Conservation (phyloP, 106 monocot genomes). For the Dioscorea dumetorum region DNA sequence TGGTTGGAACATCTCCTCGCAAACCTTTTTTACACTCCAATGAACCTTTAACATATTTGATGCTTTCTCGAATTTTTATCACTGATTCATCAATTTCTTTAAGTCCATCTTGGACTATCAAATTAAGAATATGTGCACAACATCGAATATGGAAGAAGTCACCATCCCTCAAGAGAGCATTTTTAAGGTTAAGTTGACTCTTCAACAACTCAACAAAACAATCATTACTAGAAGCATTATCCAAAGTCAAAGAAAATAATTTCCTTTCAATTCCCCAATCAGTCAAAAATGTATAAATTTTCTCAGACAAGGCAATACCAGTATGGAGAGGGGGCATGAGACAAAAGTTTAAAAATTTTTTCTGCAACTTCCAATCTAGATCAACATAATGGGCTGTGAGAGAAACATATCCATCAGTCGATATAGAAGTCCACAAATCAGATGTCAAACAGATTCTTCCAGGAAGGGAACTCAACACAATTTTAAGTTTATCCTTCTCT, state of each 20-base stretch:
- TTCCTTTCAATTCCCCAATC: conserved; percentile 1
- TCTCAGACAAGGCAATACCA: conserved; percentile 1
- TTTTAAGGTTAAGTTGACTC: background rate
- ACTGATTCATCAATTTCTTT: conserved; percentile 2
- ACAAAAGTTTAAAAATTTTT: background rate
- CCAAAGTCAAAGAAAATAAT: conserved; percentile 4
- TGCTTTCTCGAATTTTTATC: background rate
- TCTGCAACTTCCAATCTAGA: background rate
- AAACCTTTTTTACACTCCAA: background rate
- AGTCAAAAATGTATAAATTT: background rate
- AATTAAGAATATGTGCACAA: conserved; percentile 11
- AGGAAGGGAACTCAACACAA: background rate
- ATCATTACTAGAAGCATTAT: conserved; percentile 8
- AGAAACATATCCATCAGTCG: conserved; percentile 9
- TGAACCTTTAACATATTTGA: conserved; percentile 6
- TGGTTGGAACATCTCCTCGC: conserved; percentile 7
- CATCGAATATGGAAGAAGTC: background rate
- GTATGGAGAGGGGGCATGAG: background rate
- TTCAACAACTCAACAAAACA: conserved; percentile 1
- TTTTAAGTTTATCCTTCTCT: background rate
- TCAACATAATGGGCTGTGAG: conserved; percentile 5
- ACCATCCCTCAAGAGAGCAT: background rate
- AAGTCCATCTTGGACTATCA: conserved; percentile 8
- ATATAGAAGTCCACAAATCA: conserved; percentile 3
- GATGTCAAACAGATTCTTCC: conserved; percentile 6